A percentile compares a stretch with the other conserved stretches of the same genome.
These are phyloP conservation scores for Turritis glabra DNA, from an alignment of 345 rosid genomes.

Conservation along the genomic window DNA sequence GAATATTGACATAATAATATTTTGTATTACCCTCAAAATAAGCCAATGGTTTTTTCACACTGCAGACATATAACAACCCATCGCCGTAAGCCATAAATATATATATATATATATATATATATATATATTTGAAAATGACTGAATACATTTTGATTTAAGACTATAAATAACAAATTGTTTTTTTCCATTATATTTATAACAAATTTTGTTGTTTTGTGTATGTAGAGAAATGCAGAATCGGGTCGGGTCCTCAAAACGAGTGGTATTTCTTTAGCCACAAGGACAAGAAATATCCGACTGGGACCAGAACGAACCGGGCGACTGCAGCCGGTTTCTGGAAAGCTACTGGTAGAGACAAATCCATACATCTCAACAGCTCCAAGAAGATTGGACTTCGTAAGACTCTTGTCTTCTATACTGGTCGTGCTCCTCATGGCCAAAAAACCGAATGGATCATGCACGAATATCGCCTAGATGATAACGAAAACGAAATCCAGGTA, in stretches of 20 bases:
- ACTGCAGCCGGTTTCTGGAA: constrained; percentile 98
- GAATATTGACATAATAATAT: constrained; percentile 11
- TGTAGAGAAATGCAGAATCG: constrained; percentile 84
- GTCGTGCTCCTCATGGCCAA: constrained; percentile 98
- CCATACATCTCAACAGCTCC: constrained; percentile 70
- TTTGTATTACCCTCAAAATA: constrained; percentile 26
- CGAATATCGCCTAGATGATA: constrained; percentile 88
- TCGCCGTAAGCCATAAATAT: neutral
- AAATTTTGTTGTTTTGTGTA: neutral
- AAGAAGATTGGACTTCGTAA: constrained; percentile 94
- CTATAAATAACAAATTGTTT: neutral
- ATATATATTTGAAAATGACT: neutral
- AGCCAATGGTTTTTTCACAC: constrained; percentile 19
- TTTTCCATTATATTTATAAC: neutral
- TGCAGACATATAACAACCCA: constrained; percentile 23
- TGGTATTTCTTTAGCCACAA: constrained; percentile 99
- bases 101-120: neutral
- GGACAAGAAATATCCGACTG: constrained; percentile 98
- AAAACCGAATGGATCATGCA: constrained; percentile 99
- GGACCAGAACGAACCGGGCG: constrained; percentile 95
- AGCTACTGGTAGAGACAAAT: constrained; percentile 99
- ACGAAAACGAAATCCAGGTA: constrained; percentile 71
- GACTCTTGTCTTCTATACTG: constrained; percentile 96
- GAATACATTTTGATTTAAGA: neutral
- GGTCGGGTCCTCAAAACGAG: constrained; percentile 94